A percentile compares a stretch with the other conserved stretches of the same genome.
These are phyloP conservation scores for Trichoderma semiorbis DNA, from an alignment of 2,329 filamentous ascomycete genomes.

Conservation along the genomic window DNA sequence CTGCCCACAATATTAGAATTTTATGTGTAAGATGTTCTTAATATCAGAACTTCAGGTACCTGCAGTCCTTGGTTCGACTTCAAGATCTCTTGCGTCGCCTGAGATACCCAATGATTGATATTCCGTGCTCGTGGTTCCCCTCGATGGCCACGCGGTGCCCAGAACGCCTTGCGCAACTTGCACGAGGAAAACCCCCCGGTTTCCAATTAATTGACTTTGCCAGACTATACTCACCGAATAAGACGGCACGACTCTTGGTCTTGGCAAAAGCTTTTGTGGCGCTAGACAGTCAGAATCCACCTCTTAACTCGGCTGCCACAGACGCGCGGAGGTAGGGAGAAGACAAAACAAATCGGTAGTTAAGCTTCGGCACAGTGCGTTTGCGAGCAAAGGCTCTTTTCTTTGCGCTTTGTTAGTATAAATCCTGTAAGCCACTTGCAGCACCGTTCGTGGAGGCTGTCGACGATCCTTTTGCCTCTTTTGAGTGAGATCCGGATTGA, in stretches of 20 bases:
- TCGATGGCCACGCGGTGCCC: not conserved
- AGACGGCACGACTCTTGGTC: not conserved
- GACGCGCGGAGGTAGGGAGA: not conserved
- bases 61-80: not conserved
- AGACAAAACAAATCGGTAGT: not conserved
- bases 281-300: not conserved
- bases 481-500: not conserved
- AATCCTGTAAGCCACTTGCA: not conserved
- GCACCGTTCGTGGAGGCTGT: not conserved
- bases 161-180: not conserved
- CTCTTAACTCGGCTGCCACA: not conserved
- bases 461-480: not conserved
- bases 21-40: not conserved
- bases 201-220: not conserved
- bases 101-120: not conserved
- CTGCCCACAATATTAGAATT: not conserved
- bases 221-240: not conserved
- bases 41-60: not conserved
- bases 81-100: not conserved
- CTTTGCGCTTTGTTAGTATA: not conserved
- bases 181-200: not conserved
- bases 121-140: not conserved
- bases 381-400: not conserved
- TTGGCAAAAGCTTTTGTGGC: not conserved
- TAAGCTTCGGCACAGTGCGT: slow-evolving; percentile 1